phyloP scores from a whole-genome alignment of 208 protist genomes.

The Phytomonas sp. region DNA sequence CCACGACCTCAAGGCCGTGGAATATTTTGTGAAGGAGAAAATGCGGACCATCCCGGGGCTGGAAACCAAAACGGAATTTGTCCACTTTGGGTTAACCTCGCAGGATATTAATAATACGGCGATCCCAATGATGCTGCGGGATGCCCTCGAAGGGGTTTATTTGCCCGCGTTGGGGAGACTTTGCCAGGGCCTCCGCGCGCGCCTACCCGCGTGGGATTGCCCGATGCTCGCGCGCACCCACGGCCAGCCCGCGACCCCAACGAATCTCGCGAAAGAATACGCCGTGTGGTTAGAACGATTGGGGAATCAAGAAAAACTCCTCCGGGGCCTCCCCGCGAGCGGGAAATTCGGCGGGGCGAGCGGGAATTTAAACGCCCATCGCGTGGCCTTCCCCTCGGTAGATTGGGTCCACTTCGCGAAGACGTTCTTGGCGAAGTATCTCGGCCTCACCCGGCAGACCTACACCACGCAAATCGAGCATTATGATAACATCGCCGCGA shows the following conservation, averaged over 20 bases:
- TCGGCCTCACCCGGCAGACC: slow-evolving; percentile 66
- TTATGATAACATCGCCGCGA: slow-evolving; percentile 90
- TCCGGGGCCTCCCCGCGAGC: slow-evolving; percentile 42
- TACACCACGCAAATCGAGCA: slow-evolving; percentile 95
- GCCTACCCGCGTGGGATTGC: slow-evolving; percentile 64
- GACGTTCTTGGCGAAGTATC: slow-evolving; percentile 71
- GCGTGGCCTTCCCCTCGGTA: slow-evolving; percentile 76
- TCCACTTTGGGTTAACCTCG: slow-evolving; percentile 96
- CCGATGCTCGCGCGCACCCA: slow-evolving; percentile 93
- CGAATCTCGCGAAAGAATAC: slow-evolving; percentile 90
- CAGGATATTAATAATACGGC: slow-evolving; percentile 97
- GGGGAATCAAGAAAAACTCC: slow-evolving; percentile 51
- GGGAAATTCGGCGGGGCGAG: slow-evolving; percentile 94
- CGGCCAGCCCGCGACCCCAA: slow-evolving; percentile 91
- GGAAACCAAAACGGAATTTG: slow-evolving; percentile 79
- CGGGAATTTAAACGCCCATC: slow-evolving; percentile 92
- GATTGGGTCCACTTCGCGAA: slow-evolving; percentile 84
- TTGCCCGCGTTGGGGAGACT: slow-evolving; percentile 62
- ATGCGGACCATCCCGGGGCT: slow-evolving; percentile 53
- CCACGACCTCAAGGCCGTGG: slow-evolving; percentile 96
- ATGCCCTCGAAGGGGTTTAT: slow-evolving; percentile 68
- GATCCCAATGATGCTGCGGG: slow-evolving; percentile 89
- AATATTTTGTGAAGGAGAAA: slow-evolving; percentile 94
- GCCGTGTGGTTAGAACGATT: slow-evolving; percentile 90
- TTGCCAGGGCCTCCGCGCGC: slow-evolving; percentile 35